Percentiles rank a stretch among this genome's conserved stretches.
These are phyloP conservation scores for Trypanosoma platydactyli DNA, from an alignment of 208 protist genomes.

Conservation along the genomic window DNA sequence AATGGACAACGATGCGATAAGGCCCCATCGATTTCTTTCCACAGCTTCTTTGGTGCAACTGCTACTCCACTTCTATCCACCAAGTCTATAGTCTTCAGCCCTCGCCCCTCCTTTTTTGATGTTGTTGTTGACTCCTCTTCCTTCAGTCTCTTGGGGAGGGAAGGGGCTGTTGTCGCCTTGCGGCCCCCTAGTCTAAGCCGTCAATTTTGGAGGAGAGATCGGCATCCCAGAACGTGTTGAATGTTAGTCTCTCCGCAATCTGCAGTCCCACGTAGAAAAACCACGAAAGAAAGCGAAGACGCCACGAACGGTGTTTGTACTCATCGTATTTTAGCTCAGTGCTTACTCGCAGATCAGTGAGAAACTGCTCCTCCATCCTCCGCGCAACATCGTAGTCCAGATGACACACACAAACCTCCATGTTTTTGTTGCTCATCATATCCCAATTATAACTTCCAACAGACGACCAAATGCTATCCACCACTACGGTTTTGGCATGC, in stretches of 20 bases:
- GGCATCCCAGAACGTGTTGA: slow-evolving; percentile 37
- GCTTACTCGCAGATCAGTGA: slow-evolving; percentile 60
- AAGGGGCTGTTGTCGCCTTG: not conserved
- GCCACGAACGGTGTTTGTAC: slow-evolving; percentile 61
- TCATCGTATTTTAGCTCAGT: slow-evolving; percentile 67
- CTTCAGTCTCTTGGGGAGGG: too few relatives aligned
- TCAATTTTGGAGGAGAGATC: slow-evolving; percentile 60
- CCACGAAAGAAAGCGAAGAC: slow-evolving; percentile 76
- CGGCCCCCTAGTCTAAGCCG: slow-evolving; percentile 35
- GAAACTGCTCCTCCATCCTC: slow-evolving; percentile 88
- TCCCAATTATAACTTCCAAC: slow-evolving; percentile 94
- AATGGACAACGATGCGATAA: too few relatives aligned
- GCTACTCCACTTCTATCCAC: too few relatives aligned
- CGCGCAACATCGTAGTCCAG: slow-evolving; percentile 60
- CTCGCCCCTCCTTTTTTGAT: too few relatives aligned
- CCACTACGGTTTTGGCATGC: slow-evolving; percentile 92
- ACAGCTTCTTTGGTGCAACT: too few relatives aligned
- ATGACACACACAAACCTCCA: slow-evolving; percentile 87
- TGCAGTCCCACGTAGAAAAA: slow-evolving; percentile 83
- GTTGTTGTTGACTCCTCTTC: too few relatives aligned
- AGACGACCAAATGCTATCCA: slow-evolving; percentile 90
- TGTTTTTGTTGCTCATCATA: slow-evolving; percentile 91
- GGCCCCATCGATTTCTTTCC: too few relatives aligned
- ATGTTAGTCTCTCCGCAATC: slow-evolving; percentile 70
- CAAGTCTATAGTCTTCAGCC: too few relatives aligned